Conservation (phyloP, 208 protist genomes). For the Acanthamoeba divionensis region DNA sequence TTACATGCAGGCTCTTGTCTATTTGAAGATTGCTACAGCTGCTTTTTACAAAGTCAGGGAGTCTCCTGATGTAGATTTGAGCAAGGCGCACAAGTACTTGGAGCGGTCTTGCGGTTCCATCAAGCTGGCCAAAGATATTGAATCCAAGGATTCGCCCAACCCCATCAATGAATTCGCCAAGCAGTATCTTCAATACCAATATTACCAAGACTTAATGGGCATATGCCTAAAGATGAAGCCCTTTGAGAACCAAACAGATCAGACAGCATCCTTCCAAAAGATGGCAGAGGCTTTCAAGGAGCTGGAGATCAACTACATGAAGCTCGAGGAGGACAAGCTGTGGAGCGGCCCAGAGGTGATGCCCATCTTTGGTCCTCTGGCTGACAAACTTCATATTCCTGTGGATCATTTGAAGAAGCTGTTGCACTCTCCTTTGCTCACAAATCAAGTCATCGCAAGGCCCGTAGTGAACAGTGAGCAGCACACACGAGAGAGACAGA, state of each 20-base stretch:
- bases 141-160: too few relatives aligned
- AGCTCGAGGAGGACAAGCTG: conserved; percentile 11
- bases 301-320: conserved; percentile 16
- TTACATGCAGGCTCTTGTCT: not conserved
- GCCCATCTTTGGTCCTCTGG: not conserved
- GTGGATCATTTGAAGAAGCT: conserved; percentile 8
- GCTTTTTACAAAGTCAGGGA: too few relatives aligned
- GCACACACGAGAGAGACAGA: not conserved
- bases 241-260: conserved; percentile 2
- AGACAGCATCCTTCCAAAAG: not conserved
- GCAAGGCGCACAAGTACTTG: too few relatives aligned
- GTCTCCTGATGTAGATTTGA: too few relatives aligned
- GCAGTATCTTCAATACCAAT: too few relatives aligned
- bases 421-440: not conserved
- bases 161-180: too few relatives aligned
- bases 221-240: conserved; percentile 34
- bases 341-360: not conserved
- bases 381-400: not conserved
- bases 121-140: too few relatives aligned
- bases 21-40: not conserved
- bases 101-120: too few relatives aligned
- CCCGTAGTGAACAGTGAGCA: not conserved
- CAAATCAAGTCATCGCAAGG: conserved; percentile 1
- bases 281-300: conserved; percentile 11
- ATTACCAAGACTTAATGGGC: conserved; percentile 1